Evolutionary conservation across 805 yeast species (phyloP), one percentile per base, ranked within the genome.

Genomic region (Ogataea pilisensis): DNA sequence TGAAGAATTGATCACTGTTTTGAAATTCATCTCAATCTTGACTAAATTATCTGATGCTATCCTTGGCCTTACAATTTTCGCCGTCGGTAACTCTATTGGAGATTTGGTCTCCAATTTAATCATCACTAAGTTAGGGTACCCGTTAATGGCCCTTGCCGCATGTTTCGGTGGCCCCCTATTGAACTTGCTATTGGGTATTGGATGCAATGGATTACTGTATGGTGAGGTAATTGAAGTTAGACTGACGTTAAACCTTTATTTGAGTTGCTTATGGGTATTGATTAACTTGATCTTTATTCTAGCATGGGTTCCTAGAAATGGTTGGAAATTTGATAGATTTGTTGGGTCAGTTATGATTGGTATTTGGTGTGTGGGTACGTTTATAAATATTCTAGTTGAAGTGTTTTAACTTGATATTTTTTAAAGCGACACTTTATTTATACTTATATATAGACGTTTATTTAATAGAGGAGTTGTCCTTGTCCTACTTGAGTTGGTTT

Each of bases 161-260:
- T 90, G 98, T 55, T 84, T 90, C 59, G 98, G 97, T 0, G 88
- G 96, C 1, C 98, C 98, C 0, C 63, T 91, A 42, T 60, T 93
- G 31, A 83, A 89, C 39, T 66, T 84, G 32, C 65, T 93, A 9
- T 69, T 90, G 30, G 95, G 97, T 0, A 65, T 91, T 44, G 96
- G 97, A 0, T 54, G 82, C 5, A 83, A 85, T 50, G 89, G 91
- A 0, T 45, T 86, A 26, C 44, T 80, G 1, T 63, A 73, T 7
- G 60, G 54, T 7, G 42, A 35, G 1, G 62, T 69, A 31, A 53
- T 50, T 7, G 46, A 42, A 11, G 50, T 66, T 17, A 44, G 49
- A 4, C 54, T 76, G 27, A 64, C 68, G 9, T 46, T 63, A 1
- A 62, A 74, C 3, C 56, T 69, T 31, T 54, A 68, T n/a, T 45